A percentile compares a stretch with the other conserved stretches of the same genome.
phyloP scores from a whole-genome alignment of 169 alveolate genomes.

The Eimeria maxima region DNA sequence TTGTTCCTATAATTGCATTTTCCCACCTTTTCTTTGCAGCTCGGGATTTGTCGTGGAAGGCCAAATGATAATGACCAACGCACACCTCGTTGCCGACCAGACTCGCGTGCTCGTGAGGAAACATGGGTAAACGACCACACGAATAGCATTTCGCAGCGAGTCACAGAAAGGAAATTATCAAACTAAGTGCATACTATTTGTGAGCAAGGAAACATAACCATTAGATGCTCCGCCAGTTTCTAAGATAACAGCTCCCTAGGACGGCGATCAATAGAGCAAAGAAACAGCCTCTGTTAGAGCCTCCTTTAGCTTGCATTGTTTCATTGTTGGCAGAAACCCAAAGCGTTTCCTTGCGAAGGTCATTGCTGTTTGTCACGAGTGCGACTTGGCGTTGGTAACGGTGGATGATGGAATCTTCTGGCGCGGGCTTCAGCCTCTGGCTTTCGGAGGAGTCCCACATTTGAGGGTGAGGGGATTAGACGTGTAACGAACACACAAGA shows the following conservation, averaged over 20 bases:
- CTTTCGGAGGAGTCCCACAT: slow-evolving; percentile 88
- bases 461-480: slow-evolving; percentile 73
- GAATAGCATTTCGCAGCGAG: not conserved
- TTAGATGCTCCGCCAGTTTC: not conserved
- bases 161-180: not conserved
- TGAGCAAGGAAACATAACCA: not conserved
- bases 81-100: slow-evolving; percentile 91
- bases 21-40: slow-evolving; percentile 68
- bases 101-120: slow-evolving; percentile 91
- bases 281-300: not conserved
- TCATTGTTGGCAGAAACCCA: slow-evolving; percentile 80
- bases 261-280: not conserved
- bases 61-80: slow-evolving; percentile 90
- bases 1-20: not conserved
- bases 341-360: slow-evolving; percentile 87
- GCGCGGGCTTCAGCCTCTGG: slow-evolving; percentile 88
- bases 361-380: slow-evolving; percentile 91
- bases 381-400: slow-evolving; percentile 91
- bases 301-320: not conserved
- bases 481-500: not conserved
- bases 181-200: not conserved
- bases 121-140: slow-evolving; percentile 87
- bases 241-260: not conserved
- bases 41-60: slow-evolving; percentile 91
- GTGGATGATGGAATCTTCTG: slow-evolving; percentile 90